A percentile compares a stretch with the other conserved stretches of the same genome.
Evolutionary conservation across 345 rosid genomes (phyloP).

Genomic region (Lumnitzera racemosa): DNA sequence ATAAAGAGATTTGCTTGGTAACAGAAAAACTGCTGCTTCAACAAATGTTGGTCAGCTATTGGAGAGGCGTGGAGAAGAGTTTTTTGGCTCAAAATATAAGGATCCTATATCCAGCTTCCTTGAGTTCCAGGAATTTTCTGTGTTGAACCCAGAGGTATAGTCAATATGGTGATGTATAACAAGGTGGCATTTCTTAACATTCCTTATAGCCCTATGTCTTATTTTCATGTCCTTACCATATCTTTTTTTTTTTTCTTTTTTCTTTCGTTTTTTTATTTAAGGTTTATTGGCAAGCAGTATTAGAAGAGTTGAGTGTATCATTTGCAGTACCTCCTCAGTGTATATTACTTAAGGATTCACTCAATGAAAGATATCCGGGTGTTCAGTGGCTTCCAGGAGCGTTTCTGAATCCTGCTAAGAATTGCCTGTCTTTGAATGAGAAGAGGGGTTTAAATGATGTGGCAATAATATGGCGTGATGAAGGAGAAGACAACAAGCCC

Average conservation of each 20-base stretch:
- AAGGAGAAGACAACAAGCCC: slow-evolving; percentile 70
- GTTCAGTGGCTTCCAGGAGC: slow-evolving; percentile 97
- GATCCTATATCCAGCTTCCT: slow-evolving; percentile 81
- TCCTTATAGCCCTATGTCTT: background rate
- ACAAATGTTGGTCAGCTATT: slow-evolving; percentile 70
- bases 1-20: background rate
- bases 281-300: slow-evolving; percentile 78
- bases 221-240: background rate
- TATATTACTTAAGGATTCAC: slow-evolving; percentile 34
- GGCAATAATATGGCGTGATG: slow-evolving; percentile 74
- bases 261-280: slow-evolving; percentile 15
- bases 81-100: slow-evolving; percentile 61
- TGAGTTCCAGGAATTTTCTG: slow-evolving; percentile 79
- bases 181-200: background rate
- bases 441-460: slow-evolving; percentile 52
- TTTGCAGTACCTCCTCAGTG: slow-evolving; percentile 63
- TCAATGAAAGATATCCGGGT: slow-evolving; percentile 46
- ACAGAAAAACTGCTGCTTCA: slow-evolving; percentile 49
- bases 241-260: slow-evolving; percentile 6
- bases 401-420: slow-evolving; percentile 62
- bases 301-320: slow-evolving; percentile 54
- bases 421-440: slow-evolving; percentile 42
- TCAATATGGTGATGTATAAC: slow-evolving; percentile 1
- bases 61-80: slow-evolving; percentile 62
- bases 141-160: slow-evolving; percentile 72